Evolutionary conservation across 116 monocot species (phyloP).

Genomic region (Cymodocea nodosa): DNA sequence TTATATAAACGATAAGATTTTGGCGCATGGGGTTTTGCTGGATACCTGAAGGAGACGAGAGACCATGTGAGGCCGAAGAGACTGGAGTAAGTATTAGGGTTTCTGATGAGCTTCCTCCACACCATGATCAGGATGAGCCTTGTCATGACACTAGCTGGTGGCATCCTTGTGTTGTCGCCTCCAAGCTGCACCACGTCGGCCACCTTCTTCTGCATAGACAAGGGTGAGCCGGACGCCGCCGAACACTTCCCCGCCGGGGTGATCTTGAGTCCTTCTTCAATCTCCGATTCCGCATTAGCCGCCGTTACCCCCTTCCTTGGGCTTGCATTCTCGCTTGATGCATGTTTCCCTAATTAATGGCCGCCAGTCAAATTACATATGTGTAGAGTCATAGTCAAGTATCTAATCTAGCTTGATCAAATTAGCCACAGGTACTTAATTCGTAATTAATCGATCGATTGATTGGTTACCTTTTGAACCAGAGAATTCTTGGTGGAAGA

Average conservation of each 20-base stretch:
- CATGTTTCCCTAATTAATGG: slow-evolving; percentile 9
- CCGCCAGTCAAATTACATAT: neutral
- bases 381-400: too few relatives aligned
- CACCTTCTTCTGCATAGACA: slow-evolving; percentile 14
- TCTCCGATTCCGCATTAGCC: slow-evolving; percentile 25
- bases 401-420: neutral
- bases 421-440: neutral
- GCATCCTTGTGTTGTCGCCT: slow-evolving; percentile 48
- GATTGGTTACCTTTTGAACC: slow-evolving; percentile 21
- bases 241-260: neutral
- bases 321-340: slow-evolving; percentile 28
- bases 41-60: slow-evolving; percentile 70
- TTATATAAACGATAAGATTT: too few relatives aligned
- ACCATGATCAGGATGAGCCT: slow-evolving; percentile 91
- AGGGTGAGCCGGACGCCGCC: neutral
- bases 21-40: neutral
- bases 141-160: slow-evolving; percentile 78
- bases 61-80: slow-evolving; percentile 79
- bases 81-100: slow-evolving; percentile 92
- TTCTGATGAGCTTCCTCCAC: slow-evolving; percentile 93
- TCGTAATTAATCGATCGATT: neutral
- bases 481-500: slow-evolving; percentile 14
- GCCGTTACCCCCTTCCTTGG: slow-evolving; percentile 19
- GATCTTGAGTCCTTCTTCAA: slow-evolving; percentile 39
- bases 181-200: slow-evolving; percentile 4